Evolutionary conservation across 345 rosid genomes (phyloP), one percentile per base, ranked within the genome.

Genomic region (Syzygium aqueum): DNA sequence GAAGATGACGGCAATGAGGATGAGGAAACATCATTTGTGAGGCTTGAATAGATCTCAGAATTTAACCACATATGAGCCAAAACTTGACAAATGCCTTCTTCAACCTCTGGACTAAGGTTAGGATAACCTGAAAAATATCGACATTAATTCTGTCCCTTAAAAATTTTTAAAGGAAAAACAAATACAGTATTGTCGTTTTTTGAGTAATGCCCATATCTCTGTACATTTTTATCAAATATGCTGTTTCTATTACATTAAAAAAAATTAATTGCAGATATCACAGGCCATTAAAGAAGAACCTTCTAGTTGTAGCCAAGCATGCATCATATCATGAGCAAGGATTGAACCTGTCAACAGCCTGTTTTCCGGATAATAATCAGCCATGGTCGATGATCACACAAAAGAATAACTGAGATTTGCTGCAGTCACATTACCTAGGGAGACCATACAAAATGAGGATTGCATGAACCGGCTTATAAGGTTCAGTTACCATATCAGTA

Each of bases 311-410:
- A 97, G 99, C 99, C 99, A 96, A 0, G 99, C 99, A 25, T 97
- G 99, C 99, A 97, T 97, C 99, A 96, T 95, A 90, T 97, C 99
- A 90, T 97, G 99, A 89, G 98, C 99, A 49, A 97, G 93, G 90
- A 97, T 96, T 46, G 98, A 94, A 40, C 99, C 99, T 21, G 99
- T 94, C 93, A 97, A 90, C 93, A 97, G 90, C 92, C 99, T 97
- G 93, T 56, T 63, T 84, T 54, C 37, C 84, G 28, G 8, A 61
- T 46, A 84, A 12, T 40, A 51, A 28, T 50, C 8, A 80, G 25
- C 46, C 65, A 54, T 7, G 3, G 25, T 28, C 23, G 0, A 84
- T 52, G 49, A 85, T 46, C 2, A 37, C 40, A 5, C 17, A 49
- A 77, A 53, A 3, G 28, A 59, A 15, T 57, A 85, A 21, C 19